phyloP scores from a whole-genome alignment of 371 early-diverging fungal genomes.

The Mortierella sp. region DNA sequence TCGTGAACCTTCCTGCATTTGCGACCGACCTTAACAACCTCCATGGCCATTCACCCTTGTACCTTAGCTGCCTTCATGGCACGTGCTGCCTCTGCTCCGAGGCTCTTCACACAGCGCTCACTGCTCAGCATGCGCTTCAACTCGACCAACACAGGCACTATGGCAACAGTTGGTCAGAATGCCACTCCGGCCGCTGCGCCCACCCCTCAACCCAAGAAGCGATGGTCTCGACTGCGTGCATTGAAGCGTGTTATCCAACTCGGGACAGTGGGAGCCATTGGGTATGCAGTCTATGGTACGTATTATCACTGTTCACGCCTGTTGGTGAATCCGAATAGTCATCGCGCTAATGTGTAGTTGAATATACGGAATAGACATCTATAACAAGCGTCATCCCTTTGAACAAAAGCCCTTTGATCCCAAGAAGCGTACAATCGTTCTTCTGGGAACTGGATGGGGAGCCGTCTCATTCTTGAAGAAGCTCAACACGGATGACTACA shows the following conservation, averaged over 20 bases:
- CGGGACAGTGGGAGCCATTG: slow-evolving; percentile 52
- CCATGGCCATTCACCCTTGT: too few relatives aligned
- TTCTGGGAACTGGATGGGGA: slow-evolving; percentile 91
- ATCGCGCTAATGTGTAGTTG: not conserved
- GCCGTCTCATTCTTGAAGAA: slow-evolving; percentile 82
- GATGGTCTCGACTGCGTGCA: slow-evolving; percentile 53
- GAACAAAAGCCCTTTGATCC: slow-evolving; percentile 78
- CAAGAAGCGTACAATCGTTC: slow-evolving; percentile 80
- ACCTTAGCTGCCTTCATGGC: slow-evolving; percentile 45
- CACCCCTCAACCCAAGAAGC: slow-evolving; percentile 40
- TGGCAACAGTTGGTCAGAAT: slow-evolving; percentile 19
- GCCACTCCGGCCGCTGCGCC: slow-evolving; percentile 13
- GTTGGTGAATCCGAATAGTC: too few relatives aligned
- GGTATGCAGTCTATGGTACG: slow-evolving; percentile 59
- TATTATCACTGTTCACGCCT: not conserved
- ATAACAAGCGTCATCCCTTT: slow-evolving; percentile 71
- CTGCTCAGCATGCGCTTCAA: slow-evolving; percentile 40
- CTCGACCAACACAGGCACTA: slow-evolving; percentile 33
- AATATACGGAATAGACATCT: slow-evolving; percentile 55
- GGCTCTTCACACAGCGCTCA: slow-evolving; percentile 29
- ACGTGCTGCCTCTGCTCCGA: slow-evolving; percentile 43
- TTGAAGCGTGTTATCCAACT: slow-evolving; percentile 57
- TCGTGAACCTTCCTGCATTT: slow-evolving; percentile 5
- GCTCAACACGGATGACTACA: slow-evolving; percentile 80
- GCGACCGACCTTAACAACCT: too few relatives aligned